These are phyloP conservation scores for Penicillium canariense DNA, from an alignment of 495 filamentous ascomycete species.

Conservation along the genomic window DNA sequence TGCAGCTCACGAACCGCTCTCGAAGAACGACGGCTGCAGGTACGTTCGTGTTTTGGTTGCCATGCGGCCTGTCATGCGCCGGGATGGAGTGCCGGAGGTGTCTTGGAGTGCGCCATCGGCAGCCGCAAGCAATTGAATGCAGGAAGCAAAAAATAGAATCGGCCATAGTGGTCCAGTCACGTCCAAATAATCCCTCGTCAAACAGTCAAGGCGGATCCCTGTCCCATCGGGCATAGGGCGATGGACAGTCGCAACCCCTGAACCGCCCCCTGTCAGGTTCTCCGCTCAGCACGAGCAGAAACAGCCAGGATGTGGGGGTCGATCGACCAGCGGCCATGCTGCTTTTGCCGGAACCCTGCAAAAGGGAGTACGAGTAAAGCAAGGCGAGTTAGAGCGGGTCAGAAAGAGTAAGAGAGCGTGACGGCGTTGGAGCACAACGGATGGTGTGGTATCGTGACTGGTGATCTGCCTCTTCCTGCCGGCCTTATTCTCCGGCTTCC, in stretches of 20 bases:
- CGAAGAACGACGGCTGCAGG: conserved; percentile 3
- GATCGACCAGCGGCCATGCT: conserved; percentile 19
- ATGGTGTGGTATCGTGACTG: neutral
- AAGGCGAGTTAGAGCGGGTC: neutral
- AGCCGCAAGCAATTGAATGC: neutral
- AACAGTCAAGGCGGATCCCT: conserved; percentile 7
- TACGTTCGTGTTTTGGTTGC: conserved; percentile 10
- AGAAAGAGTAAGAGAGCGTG: neutral
- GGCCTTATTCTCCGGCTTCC: neutral
- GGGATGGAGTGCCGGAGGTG: neutral
- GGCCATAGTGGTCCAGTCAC: neutral
- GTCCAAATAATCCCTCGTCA: neutral
- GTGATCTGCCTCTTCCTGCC: neutral
- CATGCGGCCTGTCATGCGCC: conserved; percentile 1
- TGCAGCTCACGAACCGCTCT: conserved; percentile 19
- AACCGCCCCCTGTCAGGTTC: conserved; percentile 29
- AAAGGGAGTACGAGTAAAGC: conserved; percentile 1
- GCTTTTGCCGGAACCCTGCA: conserved; percentile 1
- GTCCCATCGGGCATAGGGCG: conserved; percentile 10
- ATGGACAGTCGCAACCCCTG: conserved; percentile 24
- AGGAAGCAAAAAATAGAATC: neutral
- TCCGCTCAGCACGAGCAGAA: conserved; percentile 27
- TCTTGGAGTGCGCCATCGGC: neutral
- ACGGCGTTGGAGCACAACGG: neutral
- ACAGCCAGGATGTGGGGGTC: conserved; percentile 25